phyloP scores from a whole-genome alignment of 805 yeast genomes.

The Brettanomyces anomalus region DNA sequence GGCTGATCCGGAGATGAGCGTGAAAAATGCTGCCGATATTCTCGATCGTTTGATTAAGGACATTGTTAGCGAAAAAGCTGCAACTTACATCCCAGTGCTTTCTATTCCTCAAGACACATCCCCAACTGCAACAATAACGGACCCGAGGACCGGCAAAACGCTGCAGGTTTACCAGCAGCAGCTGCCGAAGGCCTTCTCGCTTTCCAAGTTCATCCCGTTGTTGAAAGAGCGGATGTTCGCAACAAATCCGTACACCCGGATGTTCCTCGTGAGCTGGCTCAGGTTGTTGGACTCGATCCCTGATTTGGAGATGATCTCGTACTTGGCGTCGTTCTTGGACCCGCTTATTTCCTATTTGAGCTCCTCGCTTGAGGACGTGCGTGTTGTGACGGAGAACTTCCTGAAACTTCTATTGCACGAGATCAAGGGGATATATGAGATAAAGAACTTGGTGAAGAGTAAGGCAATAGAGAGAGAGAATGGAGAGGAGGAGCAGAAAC shows the following conservation, averaged over 20 bases:
- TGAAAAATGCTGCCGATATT: constrained; percentile 91
- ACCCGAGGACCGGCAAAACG: constrained; percentile 45
- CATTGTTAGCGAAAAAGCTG: constrained; percentile 89
- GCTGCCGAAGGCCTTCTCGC: constrained; percentile 61
- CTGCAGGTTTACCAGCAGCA: constrained; percentile 53
- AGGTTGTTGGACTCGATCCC: constrained; percentile 90
- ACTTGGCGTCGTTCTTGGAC: constrained; percentile 81
- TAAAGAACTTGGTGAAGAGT: constrained; percentile 42
- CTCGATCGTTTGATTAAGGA: constrained; percentile 87
- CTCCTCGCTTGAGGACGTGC: constrained; percentile 78
- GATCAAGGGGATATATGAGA: constrained; percentile 64
- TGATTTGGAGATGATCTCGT: constrained; percentile 77
- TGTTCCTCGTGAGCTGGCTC: constrained; percentile 90
- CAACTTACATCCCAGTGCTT: constrained; percentile 72
- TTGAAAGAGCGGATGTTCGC: constrained; percentile 85
- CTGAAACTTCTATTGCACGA: constrained; percentile 71
- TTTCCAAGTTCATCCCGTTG: constrained; percentile 85
- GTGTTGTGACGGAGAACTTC: constrained; percentile 75
- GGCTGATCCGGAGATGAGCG: constrained; percentile 85
- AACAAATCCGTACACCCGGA: constrained; percentile 85
- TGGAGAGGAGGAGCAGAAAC: constrained; percentile 8
- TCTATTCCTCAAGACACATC: constrained; percentile 28
- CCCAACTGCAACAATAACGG: constrained; percentile 36
- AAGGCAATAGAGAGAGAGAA: constrained; percentile 12
- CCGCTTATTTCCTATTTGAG: constrained; percentile 74